Conservation (phyloP, 192 early-diverging fungal genomes). For the Backusella morwellensis region DNA sequence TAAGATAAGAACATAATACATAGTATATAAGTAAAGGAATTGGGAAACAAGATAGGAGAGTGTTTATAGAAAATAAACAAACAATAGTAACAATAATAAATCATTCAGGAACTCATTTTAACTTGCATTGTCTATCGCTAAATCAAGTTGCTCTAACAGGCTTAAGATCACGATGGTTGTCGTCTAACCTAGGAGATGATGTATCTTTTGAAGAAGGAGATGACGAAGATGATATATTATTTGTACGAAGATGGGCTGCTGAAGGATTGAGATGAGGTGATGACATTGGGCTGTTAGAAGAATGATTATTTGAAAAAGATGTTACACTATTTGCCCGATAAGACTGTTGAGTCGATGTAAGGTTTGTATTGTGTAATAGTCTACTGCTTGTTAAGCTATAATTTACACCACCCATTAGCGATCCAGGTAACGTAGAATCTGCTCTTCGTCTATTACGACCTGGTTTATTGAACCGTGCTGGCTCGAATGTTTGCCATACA, state of each 20-base stretch:
- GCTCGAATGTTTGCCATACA: slow-evolving; percentile 65
- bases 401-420: slow-evolving; percentile 23
- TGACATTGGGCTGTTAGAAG: neutral
- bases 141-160: slow-evolving; percentile 5
- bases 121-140: neutral
- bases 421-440: slow-evolving; percentile 17
- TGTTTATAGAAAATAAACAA: neutral
- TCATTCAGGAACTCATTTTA: neutral
- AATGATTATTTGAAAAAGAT: slow-evolving; percentile 37
- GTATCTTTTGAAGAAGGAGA: neutral
- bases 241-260: neutral
- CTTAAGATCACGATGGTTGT: neutral
- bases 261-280: neutral
- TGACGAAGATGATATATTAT: neutral
- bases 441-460: slow-evolving; percentile 26
- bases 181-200: neutral
- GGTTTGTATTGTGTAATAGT: neutral
- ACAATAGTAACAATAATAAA: neutral
- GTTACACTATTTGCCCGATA: neutral
- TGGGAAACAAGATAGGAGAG: slow-evolving; percentile 2
- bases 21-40: neutral
- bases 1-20: neutral
- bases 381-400: slow-evolving; percentile 29
- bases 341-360: slow-evolving; percentile 1
- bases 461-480: slow-evolving; percentile 33